These are phyloP conservation scores for Westerdykella ornata DNA, from an alignment of 2,329 filamentous ascomycete genomes.

Conservation along the genomic window DNA sequence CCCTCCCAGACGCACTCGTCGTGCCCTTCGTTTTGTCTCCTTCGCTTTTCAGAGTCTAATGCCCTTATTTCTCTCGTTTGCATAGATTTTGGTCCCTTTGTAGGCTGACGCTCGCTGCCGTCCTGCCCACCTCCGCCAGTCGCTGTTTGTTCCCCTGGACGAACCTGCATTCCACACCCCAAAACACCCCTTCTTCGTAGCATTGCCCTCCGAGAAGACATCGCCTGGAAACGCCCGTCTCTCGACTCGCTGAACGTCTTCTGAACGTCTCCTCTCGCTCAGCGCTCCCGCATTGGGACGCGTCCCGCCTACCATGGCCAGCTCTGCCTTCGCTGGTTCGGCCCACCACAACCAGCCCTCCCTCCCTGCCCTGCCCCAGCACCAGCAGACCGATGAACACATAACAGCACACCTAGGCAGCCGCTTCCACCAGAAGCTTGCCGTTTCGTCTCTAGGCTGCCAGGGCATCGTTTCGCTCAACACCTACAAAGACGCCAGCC, in stretches of 20 bases:
- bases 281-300: slow-evolving; percentile 36
- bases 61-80: slow-evolving; percentile 26
- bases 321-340: slow-evolving; percentile 35
- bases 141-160: slow-evolving; percentile 8
- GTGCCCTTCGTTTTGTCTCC: slow-evolving; percentile 26
- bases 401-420: slow-evolving; percentile 76
- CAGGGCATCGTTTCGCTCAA: slow-evolving; percentile 89
- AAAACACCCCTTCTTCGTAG: slow-evolving; percentile 8
- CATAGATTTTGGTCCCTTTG: slow-evolving; percentile 13
- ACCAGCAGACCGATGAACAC: slow-evolving; percentile 70
- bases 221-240: slow-evolving; percentile 3
- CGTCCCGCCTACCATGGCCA: slow-evolving; percentile 51
- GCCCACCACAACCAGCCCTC: slow-evolving; percentile 72
- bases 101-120: neutral
- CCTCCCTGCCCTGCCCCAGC: slow-evolving; percentile 77
- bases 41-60: slow-evolving; percentile 1
- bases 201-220: slow-evolving; percentile 3
- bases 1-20: slow-evolving; percentile 17
- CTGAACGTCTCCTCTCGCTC: slow-evolving; percentile 24
- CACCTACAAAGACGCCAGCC: slow-evolving; percentile 84
- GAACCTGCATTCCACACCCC: slow-evolving; percentile 21
- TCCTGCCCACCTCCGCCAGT: neutral
- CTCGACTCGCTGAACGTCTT: slow-evolving; percentile 2
- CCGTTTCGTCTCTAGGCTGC: slow-evolving; percentile 81
- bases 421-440: slow-evolving; percentile 85